Evolutionary conservation across 1,284 basidiomycete genomes (phyloP), one percentile per base, ranked within the genome.

Genomic region (Puccinia coronata): DNA sequence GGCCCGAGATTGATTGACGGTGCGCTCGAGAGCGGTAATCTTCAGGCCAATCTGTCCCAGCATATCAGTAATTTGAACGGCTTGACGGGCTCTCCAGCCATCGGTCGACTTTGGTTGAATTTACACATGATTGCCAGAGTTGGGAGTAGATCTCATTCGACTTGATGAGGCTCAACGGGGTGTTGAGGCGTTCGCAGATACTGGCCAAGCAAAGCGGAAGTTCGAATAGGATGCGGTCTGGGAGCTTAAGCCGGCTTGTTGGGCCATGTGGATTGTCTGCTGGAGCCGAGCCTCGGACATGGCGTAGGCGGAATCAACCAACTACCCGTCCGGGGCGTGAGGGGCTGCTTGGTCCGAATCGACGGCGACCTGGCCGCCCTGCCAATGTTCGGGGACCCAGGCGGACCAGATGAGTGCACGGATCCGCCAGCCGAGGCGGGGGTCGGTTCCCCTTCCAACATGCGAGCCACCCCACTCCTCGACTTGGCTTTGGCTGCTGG

Each of bases 361-460:
- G 28, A 81, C 3, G 11, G 72, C 71, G 16, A 28, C 20, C 55
- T 69, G 47, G n/a, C 80, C 85, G 11, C 67, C 57, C 8, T 82
- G 81, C 82, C 83, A 83, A 61, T 83, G 61, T 34, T 83, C 76
- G 34, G 83, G 81, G 53, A 85, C 82, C 83, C 83, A 85, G 3
- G 84, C 85, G 34, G 82, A 83, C 43, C 85, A 75, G 5, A 84
- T 71, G 6, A 84, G 83, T 5, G 80, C 67, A 16, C 85, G 65
- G 2, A 83, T 83, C 14, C 79, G 20, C 49, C 83, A 51, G 3
- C 84, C 83, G 12, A 85, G 53, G 9, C 82, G 69, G 1, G 84
- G 82, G 67, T 85, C 84, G 8, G 85, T 85, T 0, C 84, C 84
- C 23, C 83, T 84, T 6, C 82, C 82, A 9, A 73, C 53, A 77